Evolutionary conservation across 2,329 filamentous ascomycete species (phyloP), one percentile per base, ranked within the genome.

Genomic region (Sclerotiophoma versabilis): DNA sequence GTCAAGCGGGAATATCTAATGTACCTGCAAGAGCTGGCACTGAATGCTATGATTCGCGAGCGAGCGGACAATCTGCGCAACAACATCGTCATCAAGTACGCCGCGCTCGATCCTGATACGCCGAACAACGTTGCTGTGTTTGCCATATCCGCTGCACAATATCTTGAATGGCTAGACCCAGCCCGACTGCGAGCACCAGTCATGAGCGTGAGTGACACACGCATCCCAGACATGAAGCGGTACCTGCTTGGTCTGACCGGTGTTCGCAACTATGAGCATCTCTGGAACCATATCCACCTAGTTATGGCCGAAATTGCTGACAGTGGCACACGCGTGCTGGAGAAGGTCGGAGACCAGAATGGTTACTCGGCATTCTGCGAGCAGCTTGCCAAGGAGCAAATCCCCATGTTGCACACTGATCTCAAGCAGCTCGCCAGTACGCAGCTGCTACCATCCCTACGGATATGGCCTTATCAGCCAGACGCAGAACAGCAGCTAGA

Each of bases 11-110:
- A 23, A 1, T 54, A 54, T 25, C 15, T 48, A 5, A 44, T n/a
- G 12, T 54, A 48, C n/a, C 30, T 54, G 25, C 50, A 54, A 25
- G 50, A 43, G 3, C 2, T 38, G 25, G 44, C 50, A 25, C 19
- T 54, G n/a, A 54, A 54, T 22, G 43, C 50, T 15, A 43, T 54
- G 50, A 54, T 54, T 5, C 43, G 43, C 7, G 50, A 54, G 20
- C 30, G 43, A 27, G 50, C 50, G 6, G 37, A 54, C 29, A 42
- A 26, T 32, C 26, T 54, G 8, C 43, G 37, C 7, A 26, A 42
- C 9, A 37, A 44, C 11, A 43, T 54, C 14, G 32, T 47, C 32
- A 39, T 11, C 10, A 48, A 48, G 30, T 54, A 54, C 14, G 30
- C 50, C 2, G 43, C 37, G 17, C 33, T 54, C 7, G 44, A 54